These are phyloP conservation scores for Pythium apleroticum DNA, from an alignment of 352 stramenopile species.

Conservation along the genomic window DNA sequence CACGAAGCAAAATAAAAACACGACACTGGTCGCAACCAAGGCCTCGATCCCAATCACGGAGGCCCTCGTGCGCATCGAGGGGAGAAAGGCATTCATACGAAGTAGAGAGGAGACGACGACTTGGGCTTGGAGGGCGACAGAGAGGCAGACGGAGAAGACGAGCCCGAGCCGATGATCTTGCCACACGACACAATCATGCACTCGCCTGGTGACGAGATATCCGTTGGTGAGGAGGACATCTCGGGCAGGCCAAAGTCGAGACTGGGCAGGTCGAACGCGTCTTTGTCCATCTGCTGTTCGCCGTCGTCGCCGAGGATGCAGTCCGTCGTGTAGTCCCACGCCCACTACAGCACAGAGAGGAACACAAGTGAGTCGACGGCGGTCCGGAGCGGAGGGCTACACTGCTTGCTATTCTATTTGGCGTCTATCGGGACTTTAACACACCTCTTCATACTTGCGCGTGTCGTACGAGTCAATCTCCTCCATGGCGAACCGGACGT, in stretches of 20 bases:
- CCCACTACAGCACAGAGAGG: slow-evolving; percentile 23
- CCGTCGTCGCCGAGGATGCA: slow-evolving; percentile 66
- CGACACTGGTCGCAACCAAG: neutral
- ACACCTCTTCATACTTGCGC: slow-evolving; percentile 62
- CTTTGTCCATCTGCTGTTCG: slow-evolving; percentile 61
- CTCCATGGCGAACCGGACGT: slow-evolving; percentile 67
- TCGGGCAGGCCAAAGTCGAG: slow-evolving; percentile 41
- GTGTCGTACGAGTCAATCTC: slow-evolving; percentile 76
- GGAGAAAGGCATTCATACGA: slow-evolving; percentile 16
- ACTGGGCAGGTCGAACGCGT: slow-evolving; percentile 37
- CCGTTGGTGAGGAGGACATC: slow-evolving; percentile 69
- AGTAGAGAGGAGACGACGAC: slow-evolving; percentile 18
- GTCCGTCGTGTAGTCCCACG: slow-evolving; percentile 62
- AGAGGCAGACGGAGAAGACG: neutral
- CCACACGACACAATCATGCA: slow-evolving; percentile 49
- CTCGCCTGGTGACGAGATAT: slow-evolving; percentile 49
- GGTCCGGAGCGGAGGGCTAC: neutral
- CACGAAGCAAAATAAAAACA: slow-evolving; percentile 8
- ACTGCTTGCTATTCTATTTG: slow-evolving; percentile 14
- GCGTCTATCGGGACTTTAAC: slow-evolving; percentile 20
- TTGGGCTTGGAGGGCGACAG: slow-evolving; percentile 17
- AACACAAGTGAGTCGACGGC: slow-evolving; percentile 14
- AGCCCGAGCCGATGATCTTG: slow-evolving; percentile 28
- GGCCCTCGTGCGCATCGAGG: neutral
- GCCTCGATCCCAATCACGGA: slow-evolving; percentile 3